These are phyloP conservation scores for Ochromonas danica DNA, from an alignment of 108 stramenopile species.

Conservation along the genomic window DNA sequence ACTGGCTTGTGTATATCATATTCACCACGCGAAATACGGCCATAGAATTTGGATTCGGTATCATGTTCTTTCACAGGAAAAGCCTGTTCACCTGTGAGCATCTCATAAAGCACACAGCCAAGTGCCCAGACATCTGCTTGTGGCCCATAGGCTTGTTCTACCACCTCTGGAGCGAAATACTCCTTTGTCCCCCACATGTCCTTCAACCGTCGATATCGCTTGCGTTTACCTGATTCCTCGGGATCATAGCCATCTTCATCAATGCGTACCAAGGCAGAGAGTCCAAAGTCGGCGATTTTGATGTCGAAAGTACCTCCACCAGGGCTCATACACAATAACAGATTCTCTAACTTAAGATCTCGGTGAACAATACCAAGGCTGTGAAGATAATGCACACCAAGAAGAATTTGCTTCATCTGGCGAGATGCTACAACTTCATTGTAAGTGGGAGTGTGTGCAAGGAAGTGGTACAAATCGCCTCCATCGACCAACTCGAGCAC, in stretches of 20 bases:
- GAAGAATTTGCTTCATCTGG: constrained; percentile 30
- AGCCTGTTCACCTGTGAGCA: constrained; percentile 11
- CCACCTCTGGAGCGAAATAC: constrained; percentile 29
- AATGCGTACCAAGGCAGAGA: constrained; percentile 7
- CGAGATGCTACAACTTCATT: neutral
- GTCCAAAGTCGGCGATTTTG: constrained; percentile 33
- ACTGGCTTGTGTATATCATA: neutral
- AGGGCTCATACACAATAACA: no score
- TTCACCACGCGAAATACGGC: neutral
- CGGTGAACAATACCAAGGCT: constrained; percentile 28
- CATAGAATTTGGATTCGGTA: neutral
- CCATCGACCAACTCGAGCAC: constrained; percentile 25
- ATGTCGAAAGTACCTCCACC: neutral
- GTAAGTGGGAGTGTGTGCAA: neutral
- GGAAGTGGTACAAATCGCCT: constrained; percentile 13
- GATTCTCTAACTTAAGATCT: constrained; percentile 30
- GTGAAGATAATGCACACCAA: constrained; percentile 31
- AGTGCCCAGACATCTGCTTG: constrained; percentile 26
- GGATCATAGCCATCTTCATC: constrained; percentile 31
- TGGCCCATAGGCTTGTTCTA: constrained; percentile 24
- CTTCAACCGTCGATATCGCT: neutral
- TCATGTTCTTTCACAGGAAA: constrained; percentile 1
- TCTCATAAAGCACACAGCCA: constrained; percentile 20
- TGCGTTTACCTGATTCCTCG: neutral
- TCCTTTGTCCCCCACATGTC: constrained; percentile 29